phyloP scores from a whole-genome alignment of 176 grass and related monocot species.

The Poa annua region DNA sequence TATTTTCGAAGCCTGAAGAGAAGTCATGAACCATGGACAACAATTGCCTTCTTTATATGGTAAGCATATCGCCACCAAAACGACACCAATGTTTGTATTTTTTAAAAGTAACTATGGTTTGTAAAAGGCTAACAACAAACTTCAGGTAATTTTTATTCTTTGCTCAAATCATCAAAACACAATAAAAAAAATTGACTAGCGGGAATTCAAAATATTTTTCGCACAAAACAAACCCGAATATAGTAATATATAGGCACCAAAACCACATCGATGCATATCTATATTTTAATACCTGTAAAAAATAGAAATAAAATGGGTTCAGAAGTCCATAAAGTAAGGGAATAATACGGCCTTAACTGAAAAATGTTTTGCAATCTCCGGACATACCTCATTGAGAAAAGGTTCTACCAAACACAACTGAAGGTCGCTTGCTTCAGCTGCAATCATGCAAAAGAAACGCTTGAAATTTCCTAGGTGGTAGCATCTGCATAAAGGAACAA shows the following conservation, averaged over 20 bases:
- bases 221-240: not conserved
- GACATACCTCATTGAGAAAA: conserved; percentile 81
- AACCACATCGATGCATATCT: not conserved
- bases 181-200: not conserved
- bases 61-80: not conserved
- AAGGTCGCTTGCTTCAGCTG: conserved; percentile 75
- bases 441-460: conserved; percentile 76
- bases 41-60: not conserved
- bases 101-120: not conserved
- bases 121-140: conserved; percentile 17
- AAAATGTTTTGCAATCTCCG: conserved; percentile 13
- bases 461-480: conserved; percentile 84
- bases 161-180: conserved; percentile 24
- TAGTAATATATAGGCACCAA: conserved; percentile 25
- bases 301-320: not conserved
- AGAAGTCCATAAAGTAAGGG: not conserved
- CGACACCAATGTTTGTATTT: not conserved
- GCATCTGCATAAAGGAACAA: conserved; percentile 58
- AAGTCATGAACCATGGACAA: not conserved
- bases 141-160: conserved; percentile 9
- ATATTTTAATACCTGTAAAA: not conserved
- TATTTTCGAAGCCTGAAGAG: not conserved
- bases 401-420: conserved; percentile 78
- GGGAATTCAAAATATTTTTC: conserved; percentile 7
- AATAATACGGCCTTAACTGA: not conserved